These are phyloP conservation scores for Coemansia sp. DNA, from an alignment of 192 early-diverging fungal genomes.

Conservation along the genomic window DNA sequence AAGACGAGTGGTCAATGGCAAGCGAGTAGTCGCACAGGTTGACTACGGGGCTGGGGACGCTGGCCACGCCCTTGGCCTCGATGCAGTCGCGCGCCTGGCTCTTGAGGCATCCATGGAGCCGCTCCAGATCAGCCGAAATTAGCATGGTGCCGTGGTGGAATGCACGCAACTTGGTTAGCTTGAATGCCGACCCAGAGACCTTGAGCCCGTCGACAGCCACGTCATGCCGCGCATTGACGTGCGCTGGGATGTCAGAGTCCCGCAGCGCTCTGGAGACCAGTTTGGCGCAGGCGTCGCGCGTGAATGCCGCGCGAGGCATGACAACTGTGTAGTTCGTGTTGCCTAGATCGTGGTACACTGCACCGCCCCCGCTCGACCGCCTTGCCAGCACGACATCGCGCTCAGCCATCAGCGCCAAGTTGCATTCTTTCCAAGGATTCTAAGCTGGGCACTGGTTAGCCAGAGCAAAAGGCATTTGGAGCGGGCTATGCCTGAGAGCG, in stretches of 20 bases:
- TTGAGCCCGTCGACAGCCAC: slow-evolving; percentile 82
- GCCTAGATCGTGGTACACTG: slow-evolving; percentile 94
- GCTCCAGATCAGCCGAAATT: slow-evolving; percentile 77
- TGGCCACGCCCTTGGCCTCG: slow-evolving; percentile 83
- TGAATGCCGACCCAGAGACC: slow-evolving; percentile 93
- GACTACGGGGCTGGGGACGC: slow-evolving; percentile 84
- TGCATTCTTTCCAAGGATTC: slow-evolving; percentile 97
- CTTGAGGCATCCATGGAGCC: slow-evolving; percentile 55
- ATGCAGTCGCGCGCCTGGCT: slow-evolving; percentile 56
- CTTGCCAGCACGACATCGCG: slow-evolving; percentile 79
- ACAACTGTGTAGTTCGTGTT: slow-evolving; percentile 94
- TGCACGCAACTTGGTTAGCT: slow-evolving; percentile 73
- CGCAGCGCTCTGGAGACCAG: slow-evolving; percentile 74
- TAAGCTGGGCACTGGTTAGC: too few relatives aligned
- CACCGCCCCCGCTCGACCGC: slow-evolving; percentile 86
- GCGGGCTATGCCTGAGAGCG: not conserved
- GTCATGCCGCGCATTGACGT: slow-evolving; percentile 85
- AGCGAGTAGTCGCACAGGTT: slow-evolving; percentile 75
- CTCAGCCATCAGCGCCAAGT: slow-evolving; percentile 64
- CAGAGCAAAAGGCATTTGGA: too few relatives aligned
- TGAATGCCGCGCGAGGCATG: slow-evolving; percentile 84
- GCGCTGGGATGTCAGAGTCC: slow-evolving; percentile 70
- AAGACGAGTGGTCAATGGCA: slow-evolving; percentile 77
- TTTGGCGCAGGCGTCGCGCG: slow-evolving; percentile 69
- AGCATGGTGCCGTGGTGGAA: slow-evolving; percentile 99